phyloP scores from a whole-genome alignment of 78 protist genomes.

The Creolimax fragrantissima region DNA sequence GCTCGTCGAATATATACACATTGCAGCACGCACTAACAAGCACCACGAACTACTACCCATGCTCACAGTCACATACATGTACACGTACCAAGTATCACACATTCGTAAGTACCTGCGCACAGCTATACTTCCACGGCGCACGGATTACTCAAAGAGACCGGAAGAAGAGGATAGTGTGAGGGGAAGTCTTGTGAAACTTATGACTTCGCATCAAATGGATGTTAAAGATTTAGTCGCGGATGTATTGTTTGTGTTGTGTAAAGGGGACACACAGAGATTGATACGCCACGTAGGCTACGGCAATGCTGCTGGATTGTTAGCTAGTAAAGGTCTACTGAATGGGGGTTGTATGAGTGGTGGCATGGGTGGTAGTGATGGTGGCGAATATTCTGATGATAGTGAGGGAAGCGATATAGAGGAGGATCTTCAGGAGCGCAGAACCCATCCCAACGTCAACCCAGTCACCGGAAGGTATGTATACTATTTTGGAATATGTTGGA shows the following conservation, averaged over 20 bases:
- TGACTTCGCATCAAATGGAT: background rate
- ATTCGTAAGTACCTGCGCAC: background rate
- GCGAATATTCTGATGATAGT: background rate
- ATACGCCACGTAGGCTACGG: background rate
- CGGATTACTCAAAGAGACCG: background rate
- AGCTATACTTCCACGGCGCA: background rate
- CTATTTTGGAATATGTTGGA: background rate
- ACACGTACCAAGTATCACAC: background rate
- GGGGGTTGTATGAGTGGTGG: background rate
- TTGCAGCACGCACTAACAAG: background rate
- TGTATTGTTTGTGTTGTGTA: background rate
- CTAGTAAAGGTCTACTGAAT: background rate
- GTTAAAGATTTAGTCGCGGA: slow-evolving; percentile 4
- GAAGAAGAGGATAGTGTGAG: background rate
- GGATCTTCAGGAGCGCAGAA: background rate
- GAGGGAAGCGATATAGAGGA: background rate
- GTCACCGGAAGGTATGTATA: background rate
- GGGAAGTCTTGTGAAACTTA: background rate
- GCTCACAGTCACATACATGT: background rate
- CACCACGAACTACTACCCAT: background rate
- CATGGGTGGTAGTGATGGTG: background rate
- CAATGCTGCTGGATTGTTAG: slow-evolving; percentile 19
- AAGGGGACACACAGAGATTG: background rate
- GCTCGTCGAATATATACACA: background rate
- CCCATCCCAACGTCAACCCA: background rate